phyloP scores from a whole-genome alignment of 2,329 filamentous ascomycete genomes.

The Trichophyton mentagrophytes region DNA sequence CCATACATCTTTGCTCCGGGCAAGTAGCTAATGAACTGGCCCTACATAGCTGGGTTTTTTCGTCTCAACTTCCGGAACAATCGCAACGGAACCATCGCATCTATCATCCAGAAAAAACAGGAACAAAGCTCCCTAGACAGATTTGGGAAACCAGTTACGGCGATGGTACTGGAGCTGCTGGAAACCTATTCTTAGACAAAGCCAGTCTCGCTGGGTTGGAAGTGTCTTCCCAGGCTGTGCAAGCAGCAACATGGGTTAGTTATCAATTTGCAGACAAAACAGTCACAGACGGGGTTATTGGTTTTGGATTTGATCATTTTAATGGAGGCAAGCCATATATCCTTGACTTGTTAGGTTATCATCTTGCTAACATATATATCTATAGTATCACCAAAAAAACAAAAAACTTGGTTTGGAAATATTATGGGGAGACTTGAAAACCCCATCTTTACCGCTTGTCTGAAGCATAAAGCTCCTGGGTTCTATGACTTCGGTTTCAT shows the following conservation, averaged over 20 bases:
- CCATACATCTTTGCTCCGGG: not conserved
- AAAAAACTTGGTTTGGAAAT: constrained; percentile 66
- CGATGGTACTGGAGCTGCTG: constrained; percentile 50
- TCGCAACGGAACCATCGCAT: constrained; percentile 43
- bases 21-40: not conserved
- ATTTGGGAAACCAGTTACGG: constrained; percentile 53
- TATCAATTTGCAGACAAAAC: constrained; percentile 38
- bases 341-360: not conserved
- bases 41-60: constrained; percentile 50
- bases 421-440: constrained; percentile 45
- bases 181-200: constrained; percentile 53
- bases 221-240: constrained; percentile 50
- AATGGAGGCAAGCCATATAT: constrained; percentile 34
- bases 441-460: constrained; percentile 58
- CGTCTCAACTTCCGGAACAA: constrained; percentile 40
- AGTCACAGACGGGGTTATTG: constrained; percentile 48
- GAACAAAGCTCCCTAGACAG: constrained; percentile 36
- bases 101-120: constrained; percentile 43
- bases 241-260: constrained; percentile 50
- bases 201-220: constrained; percentile 49
- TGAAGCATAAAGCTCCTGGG: constrained; percentile 48
- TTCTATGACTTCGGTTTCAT: constrained; percentile 64
- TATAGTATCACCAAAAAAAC: constrained; percentile 19
- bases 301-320: constrained; percentile 46
- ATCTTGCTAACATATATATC: not conserved